Percentiles rank a stretch among this genome's conserved stretches.
These are phyloP conservation scores for Podospora australis DNA, from an alignment of 495 filamentous ascomycete species.

Conservation along the genomic window DNA sequence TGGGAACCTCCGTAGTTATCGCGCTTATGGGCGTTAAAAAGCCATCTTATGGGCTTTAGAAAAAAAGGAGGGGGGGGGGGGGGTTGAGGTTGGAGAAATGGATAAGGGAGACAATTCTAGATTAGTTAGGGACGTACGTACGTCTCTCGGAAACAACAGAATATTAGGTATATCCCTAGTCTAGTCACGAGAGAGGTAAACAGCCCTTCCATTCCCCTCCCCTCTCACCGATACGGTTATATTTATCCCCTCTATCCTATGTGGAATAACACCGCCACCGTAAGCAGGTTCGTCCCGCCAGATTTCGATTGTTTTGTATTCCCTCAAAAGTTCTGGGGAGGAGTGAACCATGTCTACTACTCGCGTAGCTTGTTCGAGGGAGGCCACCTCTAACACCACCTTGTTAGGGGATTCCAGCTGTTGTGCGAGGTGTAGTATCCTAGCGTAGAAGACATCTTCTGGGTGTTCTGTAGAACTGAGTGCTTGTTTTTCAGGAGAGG, in stretches of 20 bases:
- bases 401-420: slow-evolving; percentile 32
- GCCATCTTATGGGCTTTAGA: no score
- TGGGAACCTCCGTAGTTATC: no score
- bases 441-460: slow-evolving; percentile 57
- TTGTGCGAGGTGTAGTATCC: slow-evolving; percentile 37
- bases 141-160: no score
- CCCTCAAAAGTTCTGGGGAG: neutral
- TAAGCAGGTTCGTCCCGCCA: slow-evolving; percentile 18
- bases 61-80: no score
- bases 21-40: no score
- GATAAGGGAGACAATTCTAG: no score
- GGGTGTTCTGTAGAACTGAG: no score
- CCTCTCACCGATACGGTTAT: slow-evolving; percentile 23
- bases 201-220: slow-evolving; percentile 29
- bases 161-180: no score
- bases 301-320: slow-evolving; percentile 14
- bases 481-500: no score
- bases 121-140: no score
- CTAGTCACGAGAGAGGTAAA: slow-evolving; percentile 25
- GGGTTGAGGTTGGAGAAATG: no score
- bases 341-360: slow-evolving; percentile 39
- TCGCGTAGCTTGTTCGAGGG: slow-evolving; percentile 50
- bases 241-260: slow-evolving; percentile 10
- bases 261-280: slow-evolving; percentile 5
- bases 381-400: slow-evolving; percentile 54